Evolutionary conservation across 345 rosid genomes (phyloP).

Genomic region (Syzygium grande): DNA sequence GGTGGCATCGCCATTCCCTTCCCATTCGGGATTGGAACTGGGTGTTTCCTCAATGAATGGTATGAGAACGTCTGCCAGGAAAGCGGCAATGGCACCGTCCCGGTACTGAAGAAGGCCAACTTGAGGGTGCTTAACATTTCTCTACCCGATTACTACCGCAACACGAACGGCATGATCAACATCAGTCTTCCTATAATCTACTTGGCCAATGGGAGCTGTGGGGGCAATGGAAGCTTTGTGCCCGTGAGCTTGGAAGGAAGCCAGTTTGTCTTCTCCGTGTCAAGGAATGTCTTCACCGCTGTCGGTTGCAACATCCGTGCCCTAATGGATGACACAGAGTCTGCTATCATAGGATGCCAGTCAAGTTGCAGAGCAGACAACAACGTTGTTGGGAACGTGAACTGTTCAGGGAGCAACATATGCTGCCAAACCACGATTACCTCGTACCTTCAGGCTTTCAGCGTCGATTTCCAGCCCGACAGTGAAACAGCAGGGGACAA

Average conservation of each 20-base stretch:
- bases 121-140: conserved; percentile 2
- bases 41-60: conserved; percentile 5
- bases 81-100: background rate
- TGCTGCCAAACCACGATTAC: background rate
- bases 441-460: background rate
- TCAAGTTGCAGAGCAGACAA: background rate
- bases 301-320: background rate
- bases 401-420: background rate
- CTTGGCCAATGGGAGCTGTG: background rate
- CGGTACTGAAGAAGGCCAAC: background rate
- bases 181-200: background rate
- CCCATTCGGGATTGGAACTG: conserved; percentile 5
- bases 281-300: background rate
- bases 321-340: background rate
- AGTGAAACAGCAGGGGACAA: background rate
- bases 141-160: background rate
- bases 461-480: background rate
- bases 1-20: background rate
- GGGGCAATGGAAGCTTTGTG: background rate
- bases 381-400: background rate
- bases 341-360: background rate
- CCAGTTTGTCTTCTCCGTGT: background rate
- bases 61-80: conserved; percentile 3
- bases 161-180: background rate
- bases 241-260: background rate